These are phyloP conservation scores for Cryphonectria nitschkei DNA, from an alignment of 2,329 filamentous ascomycete genomes.

Conservation along the genomic window DNA sequence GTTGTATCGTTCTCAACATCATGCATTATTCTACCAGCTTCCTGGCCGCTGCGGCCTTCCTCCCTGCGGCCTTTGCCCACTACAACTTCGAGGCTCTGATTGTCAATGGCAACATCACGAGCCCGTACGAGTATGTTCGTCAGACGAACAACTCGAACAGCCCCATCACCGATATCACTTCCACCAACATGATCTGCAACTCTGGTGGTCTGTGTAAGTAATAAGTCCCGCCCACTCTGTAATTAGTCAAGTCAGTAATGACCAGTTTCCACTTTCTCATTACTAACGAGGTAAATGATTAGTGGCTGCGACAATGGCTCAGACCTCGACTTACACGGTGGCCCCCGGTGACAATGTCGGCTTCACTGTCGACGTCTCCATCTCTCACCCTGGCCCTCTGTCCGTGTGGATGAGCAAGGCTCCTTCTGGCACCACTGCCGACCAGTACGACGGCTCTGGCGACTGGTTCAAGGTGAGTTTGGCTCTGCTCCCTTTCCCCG, in stretches of 20 bases:
- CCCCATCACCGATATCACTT: conserved; percentile 44
- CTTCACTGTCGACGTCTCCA: conserved; percentile 42
- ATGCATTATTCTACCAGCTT: conserved; percentile 17
- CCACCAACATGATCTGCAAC: conserved; percentile 45
- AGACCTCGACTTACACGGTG: conserved; percentile 43
- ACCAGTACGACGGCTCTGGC: conserved; percentile 39
- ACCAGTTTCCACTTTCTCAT: too few species aligned
- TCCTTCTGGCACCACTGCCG: conserved; percentile 35
- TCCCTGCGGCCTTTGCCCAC: conserved; percentile 26
- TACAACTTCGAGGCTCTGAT: conserved; percentile 32
- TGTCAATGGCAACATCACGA: conserved; percentile 32
- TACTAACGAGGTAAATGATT: neutral
- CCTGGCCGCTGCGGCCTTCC: conserved; percentile 22
- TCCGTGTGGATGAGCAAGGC: conserved; percentile 44
- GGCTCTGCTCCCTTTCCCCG: neutral
- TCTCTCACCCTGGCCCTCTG: conserved; percentile 46
- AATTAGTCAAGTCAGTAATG: neutral
- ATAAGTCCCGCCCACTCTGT: neutral
- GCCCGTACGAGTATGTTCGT: conserved; percentile 32
- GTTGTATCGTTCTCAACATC: conserved; percentile 3
- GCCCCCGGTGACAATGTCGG: conserved; percentile 45
- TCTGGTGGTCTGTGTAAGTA: conserved; percentile 31
- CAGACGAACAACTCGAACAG: conserved; percentile 40
- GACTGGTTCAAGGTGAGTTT: conserved; percentile 41
- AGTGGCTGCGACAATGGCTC: conserved; percentile 40